Percentiles rank a stretch among this genome's conserved stretches.
phyloP scores from a whole-genome alignment of 2,329 filamentous ascomycete genomes.

The Diaporthe caulivora region DNA sequence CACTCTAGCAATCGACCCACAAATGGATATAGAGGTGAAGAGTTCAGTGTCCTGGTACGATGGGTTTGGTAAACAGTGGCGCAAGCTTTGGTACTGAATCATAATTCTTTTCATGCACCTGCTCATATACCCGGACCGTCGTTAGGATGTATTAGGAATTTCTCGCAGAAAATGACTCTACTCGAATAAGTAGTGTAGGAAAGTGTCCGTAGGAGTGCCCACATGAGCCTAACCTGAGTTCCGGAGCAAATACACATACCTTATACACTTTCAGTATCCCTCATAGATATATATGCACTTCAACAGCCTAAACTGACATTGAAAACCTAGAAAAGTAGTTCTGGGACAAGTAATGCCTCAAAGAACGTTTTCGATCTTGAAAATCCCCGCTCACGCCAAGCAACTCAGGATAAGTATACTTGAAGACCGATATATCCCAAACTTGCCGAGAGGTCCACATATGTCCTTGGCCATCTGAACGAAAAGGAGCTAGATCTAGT shows the following conservation, averaged over 20 bases:
- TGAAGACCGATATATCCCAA: background rate
- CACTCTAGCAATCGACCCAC: slow-evolving; percentile 16
- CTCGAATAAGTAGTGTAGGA: no score
- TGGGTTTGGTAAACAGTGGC: background rate
- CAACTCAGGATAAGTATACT: background rate
- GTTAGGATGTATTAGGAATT: no score
- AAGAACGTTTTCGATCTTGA: background rate
- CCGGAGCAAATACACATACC: no score
- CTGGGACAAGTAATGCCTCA: background rate
- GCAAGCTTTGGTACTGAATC: background rate
- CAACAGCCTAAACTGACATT: background rate
- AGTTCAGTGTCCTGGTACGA: background rate
- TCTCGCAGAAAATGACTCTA: no score
- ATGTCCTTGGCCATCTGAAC: background rate
- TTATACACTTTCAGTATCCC: no score
- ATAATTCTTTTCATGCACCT: no score
- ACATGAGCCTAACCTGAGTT: no score
- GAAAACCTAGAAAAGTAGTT: background rate
- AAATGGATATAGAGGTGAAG: background rate
- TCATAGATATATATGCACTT: no score
- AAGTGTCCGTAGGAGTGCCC: no score
- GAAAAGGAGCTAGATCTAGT: background rate
- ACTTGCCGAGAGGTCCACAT: background rate
- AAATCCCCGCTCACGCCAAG: background rate
- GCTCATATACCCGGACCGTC: no score